phyloP scores from a whole-genome alignment of 169 alveolate species.

The Toxoplasma gondii region DNA sequence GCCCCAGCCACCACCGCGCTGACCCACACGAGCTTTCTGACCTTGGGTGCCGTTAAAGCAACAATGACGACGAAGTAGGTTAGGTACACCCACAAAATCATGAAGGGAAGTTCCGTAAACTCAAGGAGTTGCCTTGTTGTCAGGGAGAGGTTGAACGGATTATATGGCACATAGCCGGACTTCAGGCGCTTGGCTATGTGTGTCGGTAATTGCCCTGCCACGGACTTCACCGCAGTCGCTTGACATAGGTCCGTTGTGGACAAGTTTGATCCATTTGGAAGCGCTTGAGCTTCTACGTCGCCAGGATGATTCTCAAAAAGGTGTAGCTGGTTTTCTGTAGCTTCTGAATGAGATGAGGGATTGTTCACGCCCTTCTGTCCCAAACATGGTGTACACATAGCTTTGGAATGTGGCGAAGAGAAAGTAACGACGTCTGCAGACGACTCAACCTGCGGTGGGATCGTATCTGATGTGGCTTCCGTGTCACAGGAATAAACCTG shows the following conservation, averaged over 20 bases:
- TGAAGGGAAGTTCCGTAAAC: conserved; percentile 64
- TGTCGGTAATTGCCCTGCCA: background rate
- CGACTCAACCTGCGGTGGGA: background rate
- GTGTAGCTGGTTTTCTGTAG: background rate
- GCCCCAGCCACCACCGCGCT: conserved; percentile 71
- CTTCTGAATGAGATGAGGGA: background rate
- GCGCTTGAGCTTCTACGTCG: conserved; percentile 19
- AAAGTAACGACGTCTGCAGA: background rate
- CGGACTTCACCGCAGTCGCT: background rate
- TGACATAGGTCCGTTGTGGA: background rate
- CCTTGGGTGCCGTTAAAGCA: conserved; percentile 56
- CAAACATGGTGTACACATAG: background rate
- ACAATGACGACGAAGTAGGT: conserved; percentile 70
- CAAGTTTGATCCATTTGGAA: background rate
- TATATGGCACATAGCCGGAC: conserved; percentile 62
- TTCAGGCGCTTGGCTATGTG: background rate
- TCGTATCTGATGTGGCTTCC: background rate
- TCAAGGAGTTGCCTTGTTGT: conserved; percentile 45
- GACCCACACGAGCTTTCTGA: conserved; percentile 58
- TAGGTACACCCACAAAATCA: conserved; percentile 68
- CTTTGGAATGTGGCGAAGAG: background rate
- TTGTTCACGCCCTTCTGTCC: background rate
- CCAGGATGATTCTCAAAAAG: background rate
- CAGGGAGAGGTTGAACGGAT: conserved; percentile 58
- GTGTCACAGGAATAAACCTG: conserved; percentile 1